Percentiles rank a stretch among this genome's conserved stretches.
phyloP scores from a whole-genome alignment of 1,284 basidiomycete species.

The Moesziomyces globuligerus region DNA sequence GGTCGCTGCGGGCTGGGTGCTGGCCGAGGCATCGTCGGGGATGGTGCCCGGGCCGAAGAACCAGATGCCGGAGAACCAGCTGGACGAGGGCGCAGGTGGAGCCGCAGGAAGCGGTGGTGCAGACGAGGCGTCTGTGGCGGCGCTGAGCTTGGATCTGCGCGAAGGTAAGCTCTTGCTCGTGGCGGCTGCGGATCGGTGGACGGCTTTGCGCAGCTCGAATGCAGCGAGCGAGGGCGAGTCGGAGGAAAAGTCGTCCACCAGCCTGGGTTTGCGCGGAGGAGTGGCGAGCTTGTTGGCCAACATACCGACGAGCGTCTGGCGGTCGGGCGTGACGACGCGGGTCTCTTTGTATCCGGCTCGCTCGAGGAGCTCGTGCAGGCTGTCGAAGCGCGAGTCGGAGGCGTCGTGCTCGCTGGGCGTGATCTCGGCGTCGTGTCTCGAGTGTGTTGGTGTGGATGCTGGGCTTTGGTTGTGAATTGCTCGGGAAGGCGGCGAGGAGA shows the following conservation, averaged over 20 bases:
- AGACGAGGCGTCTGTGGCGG: not conserved
- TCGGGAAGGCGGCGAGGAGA: too few species aligned
- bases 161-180: slow-evolving; percentile 40
- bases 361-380: slow-evolving; percentile 62
- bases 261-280: slow-evolving; percentile 15
- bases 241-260: slow-evolving; percentile 33
- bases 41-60: slow-evolving; percentile 37
- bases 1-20: not conserved
- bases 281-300: slow-evolving; percentile 31
- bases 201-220: slow-evolving; percentile 23
- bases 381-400: slow-evolving; percentile 50
- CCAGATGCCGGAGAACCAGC: slow-evolving; percentile 43
- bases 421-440: not conserved
- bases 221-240: slow-evolving; percentile 42
- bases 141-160: slow-evolving; percentile 20
- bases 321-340: slow-evolving; percentile 59
- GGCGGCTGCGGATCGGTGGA: slow-evolving; percentile 15
- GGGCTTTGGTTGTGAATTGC: not conserved
- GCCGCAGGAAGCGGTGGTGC: slow-evolving; percentile 12
- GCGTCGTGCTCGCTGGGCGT: not conserved
- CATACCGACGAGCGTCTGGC: slow-evolving; percentile 30
- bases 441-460: not conserved
- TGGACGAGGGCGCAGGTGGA: slow-evolving; percentile 6
- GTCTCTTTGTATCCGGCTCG: slow-evolving; percentile 65
- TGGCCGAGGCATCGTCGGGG: not conserved